phyloP scores from a whole-genome alignment of 2,329 filamentous ascomycete species.

The Geoglossum cookeanum region DNA sequence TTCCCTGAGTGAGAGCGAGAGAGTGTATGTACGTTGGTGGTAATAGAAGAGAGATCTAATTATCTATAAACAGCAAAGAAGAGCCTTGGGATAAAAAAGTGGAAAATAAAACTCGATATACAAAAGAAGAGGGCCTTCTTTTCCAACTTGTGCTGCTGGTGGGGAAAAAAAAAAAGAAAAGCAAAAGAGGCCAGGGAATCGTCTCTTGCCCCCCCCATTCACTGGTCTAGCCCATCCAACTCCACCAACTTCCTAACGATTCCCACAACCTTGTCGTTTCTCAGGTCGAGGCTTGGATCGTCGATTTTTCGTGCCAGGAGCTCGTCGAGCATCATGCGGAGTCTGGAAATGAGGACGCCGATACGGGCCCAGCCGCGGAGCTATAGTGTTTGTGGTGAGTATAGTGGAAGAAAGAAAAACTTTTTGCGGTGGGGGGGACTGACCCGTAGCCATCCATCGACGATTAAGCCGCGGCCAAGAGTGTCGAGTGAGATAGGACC shows the following conservation, averaged over 20 bases:
- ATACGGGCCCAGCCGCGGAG: constrained; percentile 78
- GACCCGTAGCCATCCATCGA: constrained; percentile 77
- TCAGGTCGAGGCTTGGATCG: constrained; percentile 42
- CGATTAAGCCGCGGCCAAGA: constrained; percentile 63
- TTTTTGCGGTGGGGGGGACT: neutral
- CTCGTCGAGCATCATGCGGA: constrained; percentile 74
- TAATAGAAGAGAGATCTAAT: too few species aligned
- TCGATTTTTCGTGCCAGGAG: constrained; percentile 67
- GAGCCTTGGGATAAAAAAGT: too few species aligned
- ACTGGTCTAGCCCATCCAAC: constrained; percentile 62
- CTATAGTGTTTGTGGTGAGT: neutral
- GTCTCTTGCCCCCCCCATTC: neutral
- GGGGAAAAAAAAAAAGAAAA: neutral
- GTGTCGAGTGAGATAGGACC: constrained; percentile 76
- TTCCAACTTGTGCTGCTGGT: neutral
- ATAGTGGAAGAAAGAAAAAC: too few species aligned
- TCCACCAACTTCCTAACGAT: constrained; percentile 68
- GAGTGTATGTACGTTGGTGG: too few species aligned
- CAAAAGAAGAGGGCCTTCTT: too few species aligned
- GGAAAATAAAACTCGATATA: too few species aligned
- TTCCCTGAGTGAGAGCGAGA: too few species aligned
- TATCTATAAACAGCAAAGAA: too few species aligned
- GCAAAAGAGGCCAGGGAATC: neutral
- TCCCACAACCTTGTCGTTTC: constrained; percentile 43
- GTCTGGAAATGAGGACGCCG: constrained; percentile 65